Evolutionary conservation across 495 filamentous ascomycete species (phyloP).

Genomic region (Choiromyces venosus): DNA sequence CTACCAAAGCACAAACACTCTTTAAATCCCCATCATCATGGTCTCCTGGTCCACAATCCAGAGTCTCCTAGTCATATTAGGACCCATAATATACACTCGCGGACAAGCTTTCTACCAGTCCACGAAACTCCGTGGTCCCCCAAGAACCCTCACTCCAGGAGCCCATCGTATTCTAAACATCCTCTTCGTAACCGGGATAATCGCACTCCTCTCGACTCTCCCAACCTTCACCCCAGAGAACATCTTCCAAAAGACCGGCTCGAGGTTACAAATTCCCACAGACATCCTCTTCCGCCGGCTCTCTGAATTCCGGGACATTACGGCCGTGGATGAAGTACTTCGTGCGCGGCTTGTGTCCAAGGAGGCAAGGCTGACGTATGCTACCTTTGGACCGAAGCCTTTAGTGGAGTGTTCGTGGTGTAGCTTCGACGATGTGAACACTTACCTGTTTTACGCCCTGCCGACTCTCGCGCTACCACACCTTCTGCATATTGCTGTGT

Average conservation of each 20-base stretch:
- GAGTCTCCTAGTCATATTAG: slow-evolving; percentile 77
- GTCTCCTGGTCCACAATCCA: slow-evolving; percentile 49
- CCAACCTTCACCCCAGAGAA: slow-evolving; percentile 70
- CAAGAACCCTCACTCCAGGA: slow-evolving; percentile 55
- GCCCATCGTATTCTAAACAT: slow-evolving; percentile 55
- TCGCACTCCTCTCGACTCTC: slow-evolving; percentile 60
- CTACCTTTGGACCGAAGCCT: slow-evolving; percentile 69
- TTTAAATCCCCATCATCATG: slow-evolving; percentile 9
- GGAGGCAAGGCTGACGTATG: slow-evolving; percentile 71
- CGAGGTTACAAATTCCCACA: slow-evolving; percentile 68
- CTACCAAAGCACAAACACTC: background rate
- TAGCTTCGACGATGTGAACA: slow-evolving; percentile 61
- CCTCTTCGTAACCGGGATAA: slow-evolving; percentile 53
- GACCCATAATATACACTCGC: slow-evolving; percentile 73
- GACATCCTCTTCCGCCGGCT: slow-evolving; percentile 84
- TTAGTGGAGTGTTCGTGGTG: slow-evolving; percentile 76
- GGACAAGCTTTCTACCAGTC: slow-evolving; percentile 64
- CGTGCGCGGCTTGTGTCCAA: slow-evolving; percentile 61
- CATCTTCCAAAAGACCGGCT: slow-evolving; percentile 70
- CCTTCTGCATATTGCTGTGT: slow-evolving; percentile 62
- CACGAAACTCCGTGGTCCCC: slow-evolving; percentile 46
- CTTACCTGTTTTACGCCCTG: slow-evolving; percentile 75
- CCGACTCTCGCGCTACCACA: slow-evolving; percentile 71
- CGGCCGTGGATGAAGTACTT: slow-evolving; percentile 57
- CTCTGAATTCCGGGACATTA: slow-evolving; percentile 56